Evolutionary conservation across 1,284 basidiomycete species (phyloP).

Genomic region (Flammula alnicola): DNA sequence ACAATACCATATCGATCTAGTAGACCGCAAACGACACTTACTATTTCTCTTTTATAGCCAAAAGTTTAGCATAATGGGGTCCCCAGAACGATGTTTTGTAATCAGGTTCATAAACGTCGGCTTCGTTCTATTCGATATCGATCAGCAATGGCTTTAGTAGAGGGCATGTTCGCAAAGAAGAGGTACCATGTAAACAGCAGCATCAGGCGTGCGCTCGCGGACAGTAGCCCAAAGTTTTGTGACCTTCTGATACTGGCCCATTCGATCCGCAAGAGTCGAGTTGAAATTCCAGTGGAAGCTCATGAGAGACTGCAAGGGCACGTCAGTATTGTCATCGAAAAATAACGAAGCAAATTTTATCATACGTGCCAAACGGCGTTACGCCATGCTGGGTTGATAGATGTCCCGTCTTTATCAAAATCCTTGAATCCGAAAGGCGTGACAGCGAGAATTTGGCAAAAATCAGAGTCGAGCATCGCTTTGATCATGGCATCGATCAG

Average conservation of each 20-base stretch:
- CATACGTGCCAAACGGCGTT: conserved; percentile 22
- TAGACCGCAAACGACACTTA: conserved; percentile 34
- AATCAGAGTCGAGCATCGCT: conserved; percentile 21
- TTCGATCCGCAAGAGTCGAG: conserved; percentile 15
- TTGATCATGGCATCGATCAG: conserved; percentile 17
- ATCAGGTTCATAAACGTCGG: conserved; percentile 59
- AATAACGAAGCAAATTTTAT: neutral
- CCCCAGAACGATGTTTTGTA: conserved; percentile 56
- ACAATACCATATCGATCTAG: too few species aligned
- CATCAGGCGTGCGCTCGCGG: conserved; percentile 19
- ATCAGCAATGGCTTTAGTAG: too few species aligned
- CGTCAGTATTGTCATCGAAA: neutral
- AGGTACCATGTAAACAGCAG: conserved; percentile 22
- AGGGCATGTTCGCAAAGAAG: neutral
- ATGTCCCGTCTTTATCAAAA: conserved; percentile 17
- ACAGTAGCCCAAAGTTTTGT: conserved; percentile 20
- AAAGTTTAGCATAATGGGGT: conserved; percentile 48
- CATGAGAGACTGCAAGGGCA: conserved; percentile 11
- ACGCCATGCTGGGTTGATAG: conserved; percentile 22
- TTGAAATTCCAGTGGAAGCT: conserved; percentile 24
- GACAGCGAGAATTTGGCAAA: conserved; percentile 22
- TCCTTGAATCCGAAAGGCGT: conserved; percentile 20
- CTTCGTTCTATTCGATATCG: conserved; percentile 50
- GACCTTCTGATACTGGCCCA: conserved; percentile 16
- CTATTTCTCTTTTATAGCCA: conserved; percentile 61